phyloP scores from a whole-genome alignment of 2,329 filamentous ascomycete genomes.

The Exophiala calicioides region DNA sequence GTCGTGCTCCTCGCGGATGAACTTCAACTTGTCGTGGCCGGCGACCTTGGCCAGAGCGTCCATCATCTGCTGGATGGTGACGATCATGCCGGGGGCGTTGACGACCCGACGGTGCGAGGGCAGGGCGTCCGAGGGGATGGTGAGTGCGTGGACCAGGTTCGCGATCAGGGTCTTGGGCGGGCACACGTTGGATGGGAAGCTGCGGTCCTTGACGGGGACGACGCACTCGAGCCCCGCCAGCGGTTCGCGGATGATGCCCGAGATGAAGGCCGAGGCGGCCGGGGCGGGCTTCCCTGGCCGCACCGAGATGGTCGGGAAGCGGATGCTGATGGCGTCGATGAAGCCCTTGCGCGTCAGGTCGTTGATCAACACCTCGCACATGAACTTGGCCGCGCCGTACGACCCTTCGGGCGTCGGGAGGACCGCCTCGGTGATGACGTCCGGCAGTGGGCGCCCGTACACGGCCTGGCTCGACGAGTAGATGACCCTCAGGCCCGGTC shows the following conservation, averaged over 20 bases:
- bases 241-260: slow-evolving; percentile 65
- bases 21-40: slow-evolving; percentile 52
- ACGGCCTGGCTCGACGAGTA: slow-evolving; percentile 66
- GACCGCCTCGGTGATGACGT: slow-evolving; percentile 53
- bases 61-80: slow-evolving; percentile 59
- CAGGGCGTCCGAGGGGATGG: slow-evolving; percentile 43
- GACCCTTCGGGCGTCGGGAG: slow-evolving; percentile 62
- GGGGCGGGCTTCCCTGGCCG: slow-evolving; percentile 61
- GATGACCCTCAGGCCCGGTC: slow-evolving; percentile 59
- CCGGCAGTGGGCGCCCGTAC: slow-evolving; percentile 60
- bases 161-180: slow-evolving; percentile 55
- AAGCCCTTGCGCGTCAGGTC: slow-evolving; percentile 62
- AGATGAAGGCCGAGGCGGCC: slow-evolving; percentile 65
- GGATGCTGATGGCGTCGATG: slow-evolving; percentile 59
- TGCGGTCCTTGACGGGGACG: slow-evolving; percentile 53
- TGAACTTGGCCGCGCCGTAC: slow-evolving; percentile 65
- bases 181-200: slow-evolving; percentile 57
- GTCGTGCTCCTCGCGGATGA: slow-evolving; percentile 56
- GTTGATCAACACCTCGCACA: slow-evolving; percentile 63
- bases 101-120: slow-evolving; percentile 52
- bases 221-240: slow-evolving; percentile 57
- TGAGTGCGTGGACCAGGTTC: slow-evolving; percentile 56
- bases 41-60: slow-evolving; percentile 57
- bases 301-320: slow-evolving; percentile 64
- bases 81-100: slow-evolving; percentile 58